phyloP scores from a whole-genome alignment of 2,329 filamentous ascomycete genomes.

The Stachybotrys chartarum region DNA sequence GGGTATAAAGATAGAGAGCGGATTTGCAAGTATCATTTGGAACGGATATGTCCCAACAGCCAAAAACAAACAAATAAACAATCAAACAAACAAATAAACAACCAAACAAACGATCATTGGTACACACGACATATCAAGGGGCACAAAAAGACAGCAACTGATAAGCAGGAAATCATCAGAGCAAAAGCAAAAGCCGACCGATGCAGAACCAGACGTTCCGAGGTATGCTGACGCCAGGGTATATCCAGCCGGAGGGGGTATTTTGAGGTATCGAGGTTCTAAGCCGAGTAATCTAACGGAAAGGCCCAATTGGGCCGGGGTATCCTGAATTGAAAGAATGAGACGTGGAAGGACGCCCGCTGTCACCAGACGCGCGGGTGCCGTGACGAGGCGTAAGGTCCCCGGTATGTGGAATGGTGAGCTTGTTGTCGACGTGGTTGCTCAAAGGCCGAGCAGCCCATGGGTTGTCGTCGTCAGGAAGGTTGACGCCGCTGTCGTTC shows the following conservation, averaged over 20 bases:
- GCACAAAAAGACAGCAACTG: constrained; percentile 15
- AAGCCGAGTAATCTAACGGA: constrained; percentile 63
- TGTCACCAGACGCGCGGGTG: constrained; percentile 79
- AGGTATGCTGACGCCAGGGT: constrained; percentile 57
- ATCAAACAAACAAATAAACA: constrained; percentile 2
- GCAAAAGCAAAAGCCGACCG: constrained; percentile 35
- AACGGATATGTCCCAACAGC: neutral
- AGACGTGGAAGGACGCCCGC: constrained; percentile 86
- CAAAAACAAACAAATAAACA: constrained; percentile 3
- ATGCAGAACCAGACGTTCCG: constrained; percentile 37
- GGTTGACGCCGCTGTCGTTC: constrained; percentile 96
- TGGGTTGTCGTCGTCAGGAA: constrained; percentile 76
- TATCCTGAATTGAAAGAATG: constrained; percentile 95
- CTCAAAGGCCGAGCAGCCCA: constrained; percentile 57
- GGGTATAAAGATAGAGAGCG: constrained; percentile 6
- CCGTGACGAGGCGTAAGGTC: constrained; percentile 80
- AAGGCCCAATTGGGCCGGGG: constrained; percentile 85
- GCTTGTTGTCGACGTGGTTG: constrained; percentile 58
- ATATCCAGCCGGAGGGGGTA: constrained; percentile 51
- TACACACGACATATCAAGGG: constrained; percentile 3
- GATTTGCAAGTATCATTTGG: constrained; percentile 2
- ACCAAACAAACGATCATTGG: neutral
- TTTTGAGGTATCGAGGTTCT: constrained; percentile 47
- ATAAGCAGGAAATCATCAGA: constrained; percentile 18
- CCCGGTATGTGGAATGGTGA: constrained; percentile 62